A percentile compares a stretch with the other conserved stretches of the same genome.
phyloP scores from a whole-genome alignment of 169 alveolate genomes.

The Eimeria maxima region DNA sequence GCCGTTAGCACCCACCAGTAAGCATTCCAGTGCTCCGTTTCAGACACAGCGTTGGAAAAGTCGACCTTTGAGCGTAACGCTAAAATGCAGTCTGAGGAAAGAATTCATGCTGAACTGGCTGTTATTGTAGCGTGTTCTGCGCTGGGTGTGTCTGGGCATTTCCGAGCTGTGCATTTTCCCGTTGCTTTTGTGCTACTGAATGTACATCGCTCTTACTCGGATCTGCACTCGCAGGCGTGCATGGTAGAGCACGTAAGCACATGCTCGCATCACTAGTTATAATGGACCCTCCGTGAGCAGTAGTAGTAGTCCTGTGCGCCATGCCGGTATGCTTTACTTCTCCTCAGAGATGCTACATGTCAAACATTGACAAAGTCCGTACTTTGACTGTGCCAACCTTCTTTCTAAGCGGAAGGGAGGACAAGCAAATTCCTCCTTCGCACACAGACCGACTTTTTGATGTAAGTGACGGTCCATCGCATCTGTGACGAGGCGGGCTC shows the following conservation, averaged over 20 bases:
- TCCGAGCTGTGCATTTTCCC: neutral
- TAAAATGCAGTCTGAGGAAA: neutral
- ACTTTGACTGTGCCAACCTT: constrained; percentile 37
- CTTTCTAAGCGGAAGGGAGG: constrained; percentile 9
- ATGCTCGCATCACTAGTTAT: neutral
- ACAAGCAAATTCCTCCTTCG: neutral
- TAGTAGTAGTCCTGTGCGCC: neutral
- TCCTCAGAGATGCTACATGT: neutral
- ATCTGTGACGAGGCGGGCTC: neutral
- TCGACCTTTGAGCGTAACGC: neutral
- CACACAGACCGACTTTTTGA: constrained; percentile 55
- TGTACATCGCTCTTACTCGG: neutral
- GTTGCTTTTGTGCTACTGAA: neutral
- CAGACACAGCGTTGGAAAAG: neutral
- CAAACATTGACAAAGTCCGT: constrained; percentile 36
- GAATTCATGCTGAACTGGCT: neutral
- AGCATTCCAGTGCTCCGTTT: neutral
- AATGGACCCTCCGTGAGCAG: neutral
- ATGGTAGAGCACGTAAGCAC: neutral
- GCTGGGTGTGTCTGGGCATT: neutral
- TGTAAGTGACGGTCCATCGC: neutral
- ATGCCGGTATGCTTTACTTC: neutral
- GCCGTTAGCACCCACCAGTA: neutral
- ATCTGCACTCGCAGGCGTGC: neutral
- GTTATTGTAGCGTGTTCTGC: neutral